A percentile compares a stretch with the other conserved stretches of the same genome.
Conservation (phyloP, 306 rosid genomes). For the Cucumis melo region DNA sequence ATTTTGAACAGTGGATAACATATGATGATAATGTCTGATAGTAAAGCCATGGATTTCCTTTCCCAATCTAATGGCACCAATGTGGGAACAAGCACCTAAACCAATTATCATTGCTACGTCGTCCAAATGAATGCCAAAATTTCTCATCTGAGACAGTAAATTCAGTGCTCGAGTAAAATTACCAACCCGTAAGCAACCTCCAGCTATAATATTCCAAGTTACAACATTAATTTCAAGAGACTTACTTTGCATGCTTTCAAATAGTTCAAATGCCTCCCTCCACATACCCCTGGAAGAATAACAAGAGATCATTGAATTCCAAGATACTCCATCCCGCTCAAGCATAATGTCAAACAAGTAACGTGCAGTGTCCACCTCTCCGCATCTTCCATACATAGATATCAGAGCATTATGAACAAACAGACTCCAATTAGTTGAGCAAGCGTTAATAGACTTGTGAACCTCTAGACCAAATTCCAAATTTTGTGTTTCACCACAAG, state of each 20-base stretch:
- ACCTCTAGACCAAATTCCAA: conserved; percentile 43
- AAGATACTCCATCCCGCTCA: conserved; percentile 54
- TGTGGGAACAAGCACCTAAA: conserved; percentile 64
- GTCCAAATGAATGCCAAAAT: conserved; percentile 34
- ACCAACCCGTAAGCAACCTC: conserved; percentile 47
- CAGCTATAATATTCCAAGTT: conserved; percentile 69
- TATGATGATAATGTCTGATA: conserved; percentile 28
- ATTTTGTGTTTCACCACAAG: conserved; percentile 63
- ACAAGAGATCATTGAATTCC: conserved; percentile 66
- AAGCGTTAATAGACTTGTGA: conserved; percentile 41
- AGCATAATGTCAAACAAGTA: conserved; percentile 58
- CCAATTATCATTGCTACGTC: conserved; percentile 50
- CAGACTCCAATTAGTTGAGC: conserved; percentile 38
- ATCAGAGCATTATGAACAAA: conserved; percentile 74
- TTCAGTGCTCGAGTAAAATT: conserved; percentile 35
- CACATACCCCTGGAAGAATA: conserved; percentile 63
- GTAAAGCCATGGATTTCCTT: conserved; percentile 74
- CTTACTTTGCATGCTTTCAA: conserved; percentile 36
- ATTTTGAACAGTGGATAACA: conserved; percentile 38
- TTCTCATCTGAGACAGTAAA: conserved; percentile 63
- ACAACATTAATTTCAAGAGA: conserved; percentile 32
- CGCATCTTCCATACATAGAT: conserved; percentile 73
- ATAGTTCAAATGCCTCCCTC: conserved; percentile 54
- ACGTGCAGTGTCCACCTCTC: conserved; percentile 57
- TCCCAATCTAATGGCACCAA: conserved; percentile 56